Base-by-base conservation (phyloP, 1,284 basidiomycete species). In the Thecaphora frezii region DNA sequence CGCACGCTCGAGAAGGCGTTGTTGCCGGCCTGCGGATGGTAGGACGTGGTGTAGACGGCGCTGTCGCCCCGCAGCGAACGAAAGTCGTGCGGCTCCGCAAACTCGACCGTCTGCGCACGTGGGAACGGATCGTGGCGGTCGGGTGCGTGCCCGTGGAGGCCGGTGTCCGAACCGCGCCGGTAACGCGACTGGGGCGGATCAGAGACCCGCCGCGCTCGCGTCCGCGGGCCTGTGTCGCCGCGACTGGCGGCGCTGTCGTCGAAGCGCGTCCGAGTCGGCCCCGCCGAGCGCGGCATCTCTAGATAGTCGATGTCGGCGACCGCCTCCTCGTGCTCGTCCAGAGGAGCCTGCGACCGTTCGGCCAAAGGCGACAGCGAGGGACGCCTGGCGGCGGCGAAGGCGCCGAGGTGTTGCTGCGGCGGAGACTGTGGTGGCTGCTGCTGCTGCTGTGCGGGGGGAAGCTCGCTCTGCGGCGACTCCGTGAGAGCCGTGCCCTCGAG, bases 31-130 rank as follows among this genome's bases (percentile, higher is more conserved):
- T n/a, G n/a, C n/a, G n/a, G n/a, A n/a, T n/a, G n/a, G 33, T 36
- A 36, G 33, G 12, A 9, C 2, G 63, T 58, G 2, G 63, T 59
- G 28, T 66, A 66, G 8, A 12, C 10, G 16, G 7, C 33, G 30
- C 33, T 26, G 7, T 41, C 39, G 44, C 21, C 22, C 26, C 51
- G 52, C 16, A 50, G 40, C 14, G 59, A 58, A 0, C 59, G 59
- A n/a, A 49, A 59, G 36, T 59, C 60, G 67, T 76, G 42, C 54
- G 66, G 76, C 8, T 83, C 81, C 16, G 82, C 80, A 56, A 86
- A 86, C 49, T 85, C 85, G 53, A 86, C 84, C 0, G 85, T 86
- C 58, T 83, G 83, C 1, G 83, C 82, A 1, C 84, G 79, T 4
- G 83, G 83, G 41, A 85, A 72, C 30, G 79, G 79, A 38, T 67